Conservation (phyloP, 805 yeast species). For the Pachysolen tannophilus region DNA sequence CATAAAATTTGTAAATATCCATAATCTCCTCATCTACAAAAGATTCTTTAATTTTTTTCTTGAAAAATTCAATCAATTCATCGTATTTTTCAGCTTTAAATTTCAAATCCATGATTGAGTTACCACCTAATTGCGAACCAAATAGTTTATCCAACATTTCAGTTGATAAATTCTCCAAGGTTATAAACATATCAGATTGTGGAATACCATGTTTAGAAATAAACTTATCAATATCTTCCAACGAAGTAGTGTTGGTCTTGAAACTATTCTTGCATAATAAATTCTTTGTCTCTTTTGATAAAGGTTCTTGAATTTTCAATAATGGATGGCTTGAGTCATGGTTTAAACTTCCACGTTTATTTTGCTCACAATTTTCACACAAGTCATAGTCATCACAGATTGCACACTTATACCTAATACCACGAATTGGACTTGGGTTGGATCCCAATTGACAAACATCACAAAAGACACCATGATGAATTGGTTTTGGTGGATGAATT, state of each 20-base stretch:
- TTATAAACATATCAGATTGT: not conserved
- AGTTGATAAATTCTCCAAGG: slow-evolving; percentile 2
- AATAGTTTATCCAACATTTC: not conserved
- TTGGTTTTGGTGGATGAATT: slow-evolving; percentile 12
- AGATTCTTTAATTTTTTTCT: not conserved
- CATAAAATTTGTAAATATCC: slow-evolving; percentile 4
- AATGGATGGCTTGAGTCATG: slow-evolving; percentile 20
- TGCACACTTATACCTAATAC: slow-evolving; percentile 41
- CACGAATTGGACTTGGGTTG: slow-evolving; percentile 26
- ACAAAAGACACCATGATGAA: slow-evolving; percentile 23
- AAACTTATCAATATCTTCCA: slow-evolving; percentile 1
- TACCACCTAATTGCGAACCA: slow-evolving; percentile 1
- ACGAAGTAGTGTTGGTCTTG: not conserved
- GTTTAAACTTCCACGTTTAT: slow-evolving; percentile 8
- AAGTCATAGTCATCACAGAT: slow-evolving; percentile 47
- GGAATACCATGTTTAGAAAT: slow-evolving; percentile 1
- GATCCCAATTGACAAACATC: slow-evolving; percentile 17
- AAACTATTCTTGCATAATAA: not conserved
- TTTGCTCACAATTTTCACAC: slow-evolving; percentile 34
- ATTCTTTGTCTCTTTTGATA: not conserved
- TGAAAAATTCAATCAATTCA: slow-evolving; percentile 4
- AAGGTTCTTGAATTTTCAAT: slow-evolving; percentile 15
- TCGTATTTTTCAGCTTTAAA: slow-evolving; percentile 2
- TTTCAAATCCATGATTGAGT: slow-evolving; percentile 2
- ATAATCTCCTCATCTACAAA: slow-evolving; percentile 2